Evolutionary conservation across 305 asterid species (phyloP).

Genomic region (Striga hermonthica): DNA sequence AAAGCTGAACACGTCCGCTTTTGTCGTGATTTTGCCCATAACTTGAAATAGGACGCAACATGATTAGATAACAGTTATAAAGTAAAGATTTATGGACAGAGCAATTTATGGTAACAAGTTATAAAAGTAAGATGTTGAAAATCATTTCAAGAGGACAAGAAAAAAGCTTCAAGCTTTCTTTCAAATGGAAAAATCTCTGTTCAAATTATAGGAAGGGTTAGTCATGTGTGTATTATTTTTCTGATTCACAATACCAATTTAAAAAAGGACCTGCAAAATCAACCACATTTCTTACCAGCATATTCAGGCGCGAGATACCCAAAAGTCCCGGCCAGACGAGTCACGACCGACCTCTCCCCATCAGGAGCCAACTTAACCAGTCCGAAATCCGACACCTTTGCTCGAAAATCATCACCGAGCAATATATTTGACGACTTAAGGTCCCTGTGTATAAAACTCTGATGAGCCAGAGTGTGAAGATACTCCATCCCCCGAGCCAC

Average conservation of each 20-base stretch:
- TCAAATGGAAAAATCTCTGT: no score
- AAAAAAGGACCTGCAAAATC: no score
- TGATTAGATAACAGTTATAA: no score
- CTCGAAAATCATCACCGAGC: constrained; percentile 78
- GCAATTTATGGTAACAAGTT: no score
- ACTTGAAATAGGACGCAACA: constrained; percentile 39
- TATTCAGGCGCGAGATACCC: constrained; percentile 94
- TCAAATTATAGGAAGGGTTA: no score
- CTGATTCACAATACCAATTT: no score
- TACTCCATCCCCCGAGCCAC: constrained; percentile 90
- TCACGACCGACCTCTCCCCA: constrained; percentile 69
- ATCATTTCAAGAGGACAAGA: no score
- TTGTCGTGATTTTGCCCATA: constrained; percentile 84
- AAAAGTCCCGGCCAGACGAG: constrained; percentile 87
- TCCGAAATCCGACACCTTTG: constrained; percentile 85
- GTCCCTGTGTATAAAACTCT: constrained; percentile 80
- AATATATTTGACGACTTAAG: constrained; percentile 79
- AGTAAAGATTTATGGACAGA: no score
- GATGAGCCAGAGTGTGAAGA: constrained; percentile 77
- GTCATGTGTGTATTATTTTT: no score
- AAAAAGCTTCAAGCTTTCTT: no score
- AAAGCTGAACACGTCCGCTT: constrained; percentile 79
- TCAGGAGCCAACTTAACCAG: constrained; percentile 87
- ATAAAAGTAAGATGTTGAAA: no score
- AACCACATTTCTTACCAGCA: constrained; percentile 51